Percentiles rank a stretch among this genome's conserved stretches.
phyloP scores from a whole-genome alignment of 2,329 filamentous ascomycete genomes.

The Ilyonectria destructans region DNA sequence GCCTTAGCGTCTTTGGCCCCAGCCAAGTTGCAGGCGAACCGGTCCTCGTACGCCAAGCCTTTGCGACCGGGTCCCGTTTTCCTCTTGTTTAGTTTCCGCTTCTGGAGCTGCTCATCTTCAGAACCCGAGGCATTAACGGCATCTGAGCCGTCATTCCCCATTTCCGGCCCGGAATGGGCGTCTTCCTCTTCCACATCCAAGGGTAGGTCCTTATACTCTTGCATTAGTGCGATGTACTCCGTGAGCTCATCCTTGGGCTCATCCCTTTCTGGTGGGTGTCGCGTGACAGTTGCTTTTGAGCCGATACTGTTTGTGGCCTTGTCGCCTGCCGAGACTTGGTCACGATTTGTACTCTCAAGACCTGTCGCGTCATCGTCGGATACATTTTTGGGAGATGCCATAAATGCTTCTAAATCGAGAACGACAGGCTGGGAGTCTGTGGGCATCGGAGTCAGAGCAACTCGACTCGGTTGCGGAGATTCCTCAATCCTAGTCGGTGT shows the following conservation, averaged over 20 bases:
- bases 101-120: constrained; percentile 42
- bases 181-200: constrained; percentile 68
- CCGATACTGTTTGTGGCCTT: not conserved
- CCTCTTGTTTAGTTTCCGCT: constrained; percentile 37
- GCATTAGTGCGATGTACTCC: constrained; percentile 75
- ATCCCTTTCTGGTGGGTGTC: constrained; percentile 12
- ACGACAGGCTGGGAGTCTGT: constrained; percentile 48
- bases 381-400: constrained; percentile 14
- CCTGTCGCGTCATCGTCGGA: constrained; percentile 1
- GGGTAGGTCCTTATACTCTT: constrained; percentile 73
- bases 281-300: not conserved
- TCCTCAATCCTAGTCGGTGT: constrained; percentile 58
- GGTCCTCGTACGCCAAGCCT: constrained; percentile 60
- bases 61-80: constrained; percentile 49
- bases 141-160: constrained; percentile 35
- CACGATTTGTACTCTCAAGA: not conserved
- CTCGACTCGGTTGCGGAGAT: constrained; percentile 46
- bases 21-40: constrained; percentile 70
- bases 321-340: not conserved
- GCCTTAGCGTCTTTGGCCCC: constrained; percentile 62
- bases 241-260: constrained; percentile 70
- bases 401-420: constrained; percentile 40
- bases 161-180: constrained; percentile 47
- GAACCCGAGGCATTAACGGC: constrained; percentile 39
- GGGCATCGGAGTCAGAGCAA: constrained; percentile 36